A percentile compares a stretch with the other conserved stretches of the same genome.
Evolutionary conservation across 2,329 filamentous ascomycete species (phyloP).

Genomic region (Cladosporium velox): DNA sequence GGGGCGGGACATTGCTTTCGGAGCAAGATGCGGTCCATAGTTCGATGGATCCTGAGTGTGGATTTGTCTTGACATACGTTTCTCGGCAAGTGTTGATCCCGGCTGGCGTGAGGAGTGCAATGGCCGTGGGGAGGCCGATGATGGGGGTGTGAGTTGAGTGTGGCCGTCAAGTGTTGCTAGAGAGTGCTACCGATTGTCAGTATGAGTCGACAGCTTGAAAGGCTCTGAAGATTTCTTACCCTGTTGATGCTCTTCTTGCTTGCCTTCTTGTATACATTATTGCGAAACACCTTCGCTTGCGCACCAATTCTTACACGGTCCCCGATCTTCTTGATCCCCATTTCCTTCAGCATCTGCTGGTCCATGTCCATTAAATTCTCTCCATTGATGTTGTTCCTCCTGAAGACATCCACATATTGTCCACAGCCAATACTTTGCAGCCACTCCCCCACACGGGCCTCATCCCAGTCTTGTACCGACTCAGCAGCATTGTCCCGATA

Average conservation of each 20-base stretch:
- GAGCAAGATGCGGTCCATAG: constrained; percentile 44
- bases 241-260: constrained; percentile 71
- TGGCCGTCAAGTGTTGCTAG: constrained; percentile 74
- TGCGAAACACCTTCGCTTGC: constrained; percentile 53
- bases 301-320: constrained; percentile 81
- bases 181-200: constrained; percentile 65
- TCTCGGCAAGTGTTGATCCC: constrained; percentile 50
- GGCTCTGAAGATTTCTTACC: constrained; percentile 55
- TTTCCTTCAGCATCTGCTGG: constrained; percentile 92
- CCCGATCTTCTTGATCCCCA: constrained; percentile 97
- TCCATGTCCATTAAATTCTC: constrained; percentile 97
- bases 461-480: constrained; percentile 70
- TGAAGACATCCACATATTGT: constrained; percentile 90
- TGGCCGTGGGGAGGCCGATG: constrained; percentile 66
- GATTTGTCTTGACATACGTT: constrained; percentile 52
- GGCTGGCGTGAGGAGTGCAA: constrained; percentile 55
- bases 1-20: constrained; percentile 66
- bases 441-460: constrained; percentile 89
- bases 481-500: constrained; percentile 53
- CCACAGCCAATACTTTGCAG: constrained; percentile 86
- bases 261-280: constrained; percentile 50
- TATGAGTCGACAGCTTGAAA: constrained; percentile 16
- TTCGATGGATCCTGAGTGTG: constrained; percentile 31
- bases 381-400: constrained; percentile 91
- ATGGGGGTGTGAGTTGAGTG: constrained; percentile 58